A percentile compares a stretch with the other conserved stretches of the same genome.
Evolutionary conservation across 1,139 yeast species (phyloP).

Genomic region (Diutina rugosa): DNA sequence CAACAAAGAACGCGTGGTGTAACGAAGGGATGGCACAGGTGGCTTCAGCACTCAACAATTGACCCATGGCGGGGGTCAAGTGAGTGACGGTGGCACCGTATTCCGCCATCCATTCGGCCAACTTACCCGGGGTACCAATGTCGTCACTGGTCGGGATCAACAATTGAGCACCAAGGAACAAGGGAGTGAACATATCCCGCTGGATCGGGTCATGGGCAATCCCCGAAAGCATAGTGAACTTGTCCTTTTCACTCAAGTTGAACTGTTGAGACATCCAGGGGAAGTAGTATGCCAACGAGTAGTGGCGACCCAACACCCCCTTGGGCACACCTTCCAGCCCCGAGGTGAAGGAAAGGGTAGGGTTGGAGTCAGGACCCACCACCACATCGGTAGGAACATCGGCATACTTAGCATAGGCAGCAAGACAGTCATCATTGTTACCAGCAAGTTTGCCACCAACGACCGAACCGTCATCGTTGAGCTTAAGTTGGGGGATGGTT

Average conservation of each 20-base stretch:
- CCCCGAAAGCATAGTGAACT: slow-evolving; percentile 94
- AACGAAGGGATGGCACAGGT: slow-evolving; percentile 74
- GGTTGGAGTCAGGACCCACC: slow-evolving; percentile 96
- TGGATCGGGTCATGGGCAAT: slow-evolving; percentile 99
- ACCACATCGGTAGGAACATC: slow-evolving; percentile 68
- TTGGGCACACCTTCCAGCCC: slow-evolving; percentile 98
- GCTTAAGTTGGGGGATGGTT: slow-evolving; percentile 62
- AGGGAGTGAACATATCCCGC: slow-evolving; percentile 97
- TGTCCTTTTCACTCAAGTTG: slow-evolving; percentile 64
- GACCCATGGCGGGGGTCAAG: slow-evolving; percentile 99
- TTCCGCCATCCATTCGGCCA: slow-evolving; percentile 94
- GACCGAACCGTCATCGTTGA: slow-evolving; percentile 66
- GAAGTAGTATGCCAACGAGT: slow-evolving; percentile 90
- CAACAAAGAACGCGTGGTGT: slow-evolving; percentile 96
- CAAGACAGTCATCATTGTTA: slow-evolving; percentile 33
- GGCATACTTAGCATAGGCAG: slow-evolving; percentile 29
- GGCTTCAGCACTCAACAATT: slow-evolving; percentile 90
- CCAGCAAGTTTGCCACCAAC: slow-evolving; percentile 37
- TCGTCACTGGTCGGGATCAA: slow-evolving; percentile 94
- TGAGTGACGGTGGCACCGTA: slow-evolving; percentile 93
- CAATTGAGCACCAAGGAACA: slow-evolving; percentile 86
- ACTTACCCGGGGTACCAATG: slow-evolving; percentile 93
- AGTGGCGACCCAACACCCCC: slow-evolving; percentile 97
- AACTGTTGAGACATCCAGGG: slow-evolving; percentile 96
- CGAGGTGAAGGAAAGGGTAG: slow-evolving; percentile 93